Conservation (phyloP, 257 asterid species). For the Petunia secreta region DNA sequence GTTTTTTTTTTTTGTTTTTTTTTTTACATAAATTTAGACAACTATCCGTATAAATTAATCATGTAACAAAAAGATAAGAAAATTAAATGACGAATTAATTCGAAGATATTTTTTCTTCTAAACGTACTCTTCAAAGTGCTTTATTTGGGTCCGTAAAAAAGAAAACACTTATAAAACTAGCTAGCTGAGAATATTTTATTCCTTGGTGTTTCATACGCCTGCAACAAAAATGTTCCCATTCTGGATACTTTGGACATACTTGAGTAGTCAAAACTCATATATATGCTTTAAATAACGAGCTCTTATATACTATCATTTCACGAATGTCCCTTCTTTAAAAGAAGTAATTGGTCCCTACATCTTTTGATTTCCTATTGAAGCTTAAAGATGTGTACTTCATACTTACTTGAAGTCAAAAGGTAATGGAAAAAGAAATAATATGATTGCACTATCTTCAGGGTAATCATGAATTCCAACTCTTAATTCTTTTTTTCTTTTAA, state of each 20-base stretch:
- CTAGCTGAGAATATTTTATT: slow-evolving; percentile 17
- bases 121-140: too few species aligned
- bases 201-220: slow-evolving; percentile 18
- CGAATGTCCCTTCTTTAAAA: slow-evolving; percentile 29
- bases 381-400: slow-evolving; percentile 45
- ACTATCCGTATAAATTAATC: too few species aligned
- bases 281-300: slow-evolving; percentile 9
- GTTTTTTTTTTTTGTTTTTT: background rate
- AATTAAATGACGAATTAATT: too few species aligned
- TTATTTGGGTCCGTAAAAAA: background rate
- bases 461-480: slow-evolving; percentile 10
- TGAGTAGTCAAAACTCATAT: slow-evolving; percentile 36
- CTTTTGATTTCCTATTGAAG: slow-evolving; percentile 49
- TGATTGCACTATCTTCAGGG: slow-evolving; percentile 38
- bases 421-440: slow-evolving; percentile 35
- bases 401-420: slow-evolving; percentile 45
- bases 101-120: background rate
- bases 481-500: background rate
- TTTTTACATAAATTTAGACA: too few species aligned
- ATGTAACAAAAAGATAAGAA: background rate
- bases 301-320: background rate
- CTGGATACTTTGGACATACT: slow-evolving; percentile 32
- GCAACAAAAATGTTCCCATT: slow-evolving; percentile 18
- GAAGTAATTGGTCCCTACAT: slow-evolving; percentile 58
- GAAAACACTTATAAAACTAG: background rate